Evolutionary conservation across 176 grass and related monocot genomes (phyloP).

Genomic region (Oryza longistaminata): DNA sequence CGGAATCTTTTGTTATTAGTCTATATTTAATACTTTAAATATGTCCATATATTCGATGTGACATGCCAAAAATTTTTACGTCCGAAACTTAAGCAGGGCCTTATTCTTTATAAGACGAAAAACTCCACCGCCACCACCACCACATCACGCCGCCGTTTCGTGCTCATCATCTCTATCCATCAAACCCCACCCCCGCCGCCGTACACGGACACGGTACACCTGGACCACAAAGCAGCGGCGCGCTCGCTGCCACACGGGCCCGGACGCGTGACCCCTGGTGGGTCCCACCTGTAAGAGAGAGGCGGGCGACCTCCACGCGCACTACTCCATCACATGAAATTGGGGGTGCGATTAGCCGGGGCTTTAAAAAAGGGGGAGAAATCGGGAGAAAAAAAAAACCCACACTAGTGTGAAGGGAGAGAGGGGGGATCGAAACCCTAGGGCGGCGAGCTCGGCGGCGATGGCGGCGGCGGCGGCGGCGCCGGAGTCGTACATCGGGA

Average conservation of each 20-base stretch:
- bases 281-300: not conserved
- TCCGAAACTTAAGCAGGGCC: too few species aligned
- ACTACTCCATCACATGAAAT: not conserved
- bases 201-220: not conserved
- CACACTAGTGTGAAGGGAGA: not conserved
- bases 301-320: fast-evolving
- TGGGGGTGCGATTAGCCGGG: conserved; percentile 10
- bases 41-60: too few species aligned
- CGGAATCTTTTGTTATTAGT: too few species aligned
- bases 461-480: conserved; percentile 28
- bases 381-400: not conserved
- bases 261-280: fast-evolving
- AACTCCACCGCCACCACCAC: not conserved
- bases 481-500: conserved; percentile 81
- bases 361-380: not conserved
- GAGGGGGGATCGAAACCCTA: conserved; percentile 41
- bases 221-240: too few species aligned
- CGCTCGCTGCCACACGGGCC: not conserved
- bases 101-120: too few species aligned
- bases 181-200: not conserved
- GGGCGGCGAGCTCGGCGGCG: conserved; percentile 13
- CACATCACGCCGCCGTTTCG: not conserved
- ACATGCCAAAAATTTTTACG: too few species aligned
- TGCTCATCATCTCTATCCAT: conserved; percentile 5
- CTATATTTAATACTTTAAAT: too few species aligned